phyloP scores from a whole-genome alignment of 306 rosid genomes.

The Macrotyloma uniflorum region DNA sequence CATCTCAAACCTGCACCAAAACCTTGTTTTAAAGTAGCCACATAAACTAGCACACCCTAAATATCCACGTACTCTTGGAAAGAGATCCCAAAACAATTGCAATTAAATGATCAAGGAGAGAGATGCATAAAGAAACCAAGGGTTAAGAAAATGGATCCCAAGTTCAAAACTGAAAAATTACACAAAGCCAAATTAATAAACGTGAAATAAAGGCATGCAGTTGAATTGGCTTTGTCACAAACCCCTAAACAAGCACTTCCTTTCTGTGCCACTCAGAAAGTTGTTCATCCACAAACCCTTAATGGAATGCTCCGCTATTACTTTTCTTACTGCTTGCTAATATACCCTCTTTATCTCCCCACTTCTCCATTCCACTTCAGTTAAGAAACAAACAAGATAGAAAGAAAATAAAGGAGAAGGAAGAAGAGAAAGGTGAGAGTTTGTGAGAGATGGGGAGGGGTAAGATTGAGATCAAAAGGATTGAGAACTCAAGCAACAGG shows the following conservation, averaged over 20 bases:
- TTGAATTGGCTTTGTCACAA: conserved; percentile 66
- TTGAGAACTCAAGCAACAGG: conserved; percentile 87
- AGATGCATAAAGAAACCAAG: conserved; percentile 45
- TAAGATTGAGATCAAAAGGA: conserved; percentile 95
- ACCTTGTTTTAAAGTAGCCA: conserved; percentile 21
- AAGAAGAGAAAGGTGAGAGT: background rate
- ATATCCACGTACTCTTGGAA: background rate
- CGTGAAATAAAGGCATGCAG: conserved; percentile 39
- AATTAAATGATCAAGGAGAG: conserved; percentile 4
- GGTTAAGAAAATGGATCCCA: conserved; percentile 51
- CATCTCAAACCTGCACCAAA: conserved; percentile 22
- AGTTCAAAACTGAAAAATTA: conserved; percentile 19
- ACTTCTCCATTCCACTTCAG: conserved; percentile 31
- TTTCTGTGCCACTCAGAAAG: conserved; percentile 72
- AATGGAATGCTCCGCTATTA: conserved; percentile 54
- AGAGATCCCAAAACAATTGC: background rate
- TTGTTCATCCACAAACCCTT: conserved; percentile 56
- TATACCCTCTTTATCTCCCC: background rate
- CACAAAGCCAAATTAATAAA: conserved; percentile 28
- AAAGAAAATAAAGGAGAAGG: background rate
- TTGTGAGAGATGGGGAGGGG: conserved; percentile 76
- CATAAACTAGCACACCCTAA: conserved; percentile 22
- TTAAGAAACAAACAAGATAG: conserved; percentile 17
- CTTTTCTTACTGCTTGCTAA: conserved; percentile 29
- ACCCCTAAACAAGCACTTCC: conserved; percentile 60